A percentile compares a stretch with the other conserved stretches of the same genome.
These are phyloP conservation scores for Rhizopogon rudus DNA, from an alignment of 768 basidiomycete species.

Conservation along the genomic window DNA sequence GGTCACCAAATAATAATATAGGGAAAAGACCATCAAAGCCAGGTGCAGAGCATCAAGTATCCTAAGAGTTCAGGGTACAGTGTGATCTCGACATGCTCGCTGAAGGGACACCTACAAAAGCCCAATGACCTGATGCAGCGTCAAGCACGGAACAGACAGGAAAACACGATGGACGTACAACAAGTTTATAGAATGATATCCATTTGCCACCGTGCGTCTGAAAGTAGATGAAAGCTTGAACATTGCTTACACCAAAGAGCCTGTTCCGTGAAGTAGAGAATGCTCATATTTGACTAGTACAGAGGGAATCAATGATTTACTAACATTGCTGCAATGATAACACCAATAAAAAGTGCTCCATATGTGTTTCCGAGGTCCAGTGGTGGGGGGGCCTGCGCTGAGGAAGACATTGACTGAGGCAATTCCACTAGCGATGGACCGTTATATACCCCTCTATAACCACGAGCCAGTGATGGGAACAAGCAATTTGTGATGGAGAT, in stretches of 20 bases:
- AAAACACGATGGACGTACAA: background rate
- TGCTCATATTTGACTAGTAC: no score
- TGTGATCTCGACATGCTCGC: background rate
- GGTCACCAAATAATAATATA: conserved; percentile 33
- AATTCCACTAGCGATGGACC: no score
- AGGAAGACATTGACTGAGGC: no score
- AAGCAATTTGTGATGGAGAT: no score
- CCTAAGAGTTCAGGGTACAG: conserved; percentile 15
- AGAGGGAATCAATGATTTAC: no score
- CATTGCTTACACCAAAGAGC: conserved; percentile 1
- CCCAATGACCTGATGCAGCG: background rate
- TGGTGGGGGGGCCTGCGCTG: no score
- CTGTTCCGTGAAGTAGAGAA: background rate
- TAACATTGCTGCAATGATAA: background rate
- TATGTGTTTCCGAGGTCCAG: no score
- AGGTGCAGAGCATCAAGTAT: conserved; percentile 31
- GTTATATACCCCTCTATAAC: no score
- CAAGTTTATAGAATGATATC: background rate
- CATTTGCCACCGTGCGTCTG: background rate
- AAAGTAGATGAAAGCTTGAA: conserved; percentile 2
- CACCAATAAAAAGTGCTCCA: no score
- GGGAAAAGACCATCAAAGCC: conserved; percentile 26
- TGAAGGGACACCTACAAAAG: conserved; percentile 3
- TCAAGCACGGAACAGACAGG: background rate
- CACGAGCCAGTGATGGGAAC: no score